These are phyloP conservation scores for Aspergillus texensis DNA, from an alignment of 2,329 filamentous ascomycete genomes.

Conservation along the genomic window DNA sequence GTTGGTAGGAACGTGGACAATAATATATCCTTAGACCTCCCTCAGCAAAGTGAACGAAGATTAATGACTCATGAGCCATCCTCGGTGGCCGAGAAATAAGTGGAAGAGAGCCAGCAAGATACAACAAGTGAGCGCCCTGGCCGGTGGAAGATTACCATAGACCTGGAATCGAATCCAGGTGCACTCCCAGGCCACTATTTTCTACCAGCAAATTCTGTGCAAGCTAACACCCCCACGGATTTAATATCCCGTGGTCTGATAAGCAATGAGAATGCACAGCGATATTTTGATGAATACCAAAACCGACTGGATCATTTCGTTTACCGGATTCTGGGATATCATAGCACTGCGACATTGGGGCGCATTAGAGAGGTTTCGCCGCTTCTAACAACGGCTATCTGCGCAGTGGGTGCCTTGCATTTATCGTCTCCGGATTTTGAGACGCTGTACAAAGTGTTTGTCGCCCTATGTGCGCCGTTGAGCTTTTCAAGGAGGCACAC, in stretches of 20 bases:
- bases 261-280: conserved; percentile 46
- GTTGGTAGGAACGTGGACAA: conserved; percentile 30
- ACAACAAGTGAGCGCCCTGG: not conserved
- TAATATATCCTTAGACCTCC: not conserved
- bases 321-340: conserved; percentile 46
- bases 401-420: conserved; percentile 51
- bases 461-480: conserved; percentile 32
- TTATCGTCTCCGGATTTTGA: conserved; percentile 32
- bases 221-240: conserved; percentile 27
- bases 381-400: conserved; percentile 48
- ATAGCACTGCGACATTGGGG: conserved; percentile 38
- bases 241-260: conserved; percentile 50
- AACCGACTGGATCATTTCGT: conserved; percentile 51
- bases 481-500: conserved; percentile 46
- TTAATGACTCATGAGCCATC: not conserved
- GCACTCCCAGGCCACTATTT: not conserved
- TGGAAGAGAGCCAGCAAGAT: not conserved
- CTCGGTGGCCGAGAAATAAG: not conserved
- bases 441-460: conserved; percentile 47
- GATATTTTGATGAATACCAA: conserved; percentile 46
- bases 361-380: conserved; percentile 44
- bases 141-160: conserved; percentile 42
- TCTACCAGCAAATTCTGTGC: not conserved
- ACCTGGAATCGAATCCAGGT: conserved; percentile 25
- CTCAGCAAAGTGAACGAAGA: not conserved